Base-by-base conservation (phyloP, 805 yeast genomes). In the Nakazawaea anatomiae region DNA sequence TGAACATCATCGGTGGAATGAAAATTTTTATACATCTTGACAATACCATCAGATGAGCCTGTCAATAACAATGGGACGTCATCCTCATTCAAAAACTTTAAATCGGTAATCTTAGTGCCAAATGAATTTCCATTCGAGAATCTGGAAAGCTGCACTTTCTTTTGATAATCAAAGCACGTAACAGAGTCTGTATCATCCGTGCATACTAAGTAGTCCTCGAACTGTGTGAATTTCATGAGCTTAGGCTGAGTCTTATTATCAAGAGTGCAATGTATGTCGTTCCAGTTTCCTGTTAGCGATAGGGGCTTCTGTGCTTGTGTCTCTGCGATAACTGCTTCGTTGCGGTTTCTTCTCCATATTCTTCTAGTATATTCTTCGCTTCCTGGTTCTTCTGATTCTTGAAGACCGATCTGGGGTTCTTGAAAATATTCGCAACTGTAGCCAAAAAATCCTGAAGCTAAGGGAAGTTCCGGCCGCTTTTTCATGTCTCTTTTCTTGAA, bases 11-110 rank as follows among this genome's bases (percentile, higher is more conserved):
- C 74, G 6, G 67, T 56, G 12, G 79, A 75, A 50, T 87, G 85
- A 63, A 89, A 87, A 60, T 86, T 81, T 58, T 87, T 85, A 67
- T 85, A 94, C 9, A 94, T 80, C 54, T 88, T 85, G 28, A 95
- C 85, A n/a, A 89, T 87, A 51, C 99, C 99, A 62, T 94, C 99
- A 7, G 92, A 86, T 0, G 97, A 83, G 2, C 97, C 97, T 0
- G 96, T 80, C 65, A 94, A 69, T 47, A 94, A 67, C 51, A 94
- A 69, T 4, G 97, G 95, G 18, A 79, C 72, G 64, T 94, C 98
- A 64, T 94, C 99, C 62, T 94, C 99, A 64, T 94, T 94, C 51
- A 94, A 67, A 55, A 90, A 80, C 62, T 87, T 87, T 51, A 89
- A 67, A 64, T 90, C 97, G 0, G 97, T 88, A 44, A 94, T 85